Conservation (phyloP, 495 filamentous ascomycete species). For the Hypoxylon cercidicola region DNA sequence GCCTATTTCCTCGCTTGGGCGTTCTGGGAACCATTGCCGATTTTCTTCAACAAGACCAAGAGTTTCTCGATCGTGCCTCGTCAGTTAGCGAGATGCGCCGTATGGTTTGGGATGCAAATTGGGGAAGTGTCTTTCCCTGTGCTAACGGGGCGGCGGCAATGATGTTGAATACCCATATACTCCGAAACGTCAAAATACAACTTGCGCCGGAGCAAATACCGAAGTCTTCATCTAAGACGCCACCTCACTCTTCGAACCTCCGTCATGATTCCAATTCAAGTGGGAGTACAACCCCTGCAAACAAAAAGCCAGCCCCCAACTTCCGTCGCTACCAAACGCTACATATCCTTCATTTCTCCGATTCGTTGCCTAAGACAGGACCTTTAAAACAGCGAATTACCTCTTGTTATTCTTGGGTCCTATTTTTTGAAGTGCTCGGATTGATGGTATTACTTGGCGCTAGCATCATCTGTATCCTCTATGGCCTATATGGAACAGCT, state of each 20-base stretch:
- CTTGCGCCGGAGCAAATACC: neutral
- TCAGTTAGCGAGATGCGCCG: neutral
- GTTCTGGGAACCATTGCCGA: neutral
- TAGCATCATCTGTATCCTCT: neutral
- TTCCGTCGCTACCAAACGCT: neutral
- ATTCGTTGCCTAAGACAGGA: neutral
- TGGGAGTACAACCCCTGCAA: neutral
- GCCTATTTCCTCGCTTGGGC: neutral
- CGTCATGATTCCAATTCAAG: neutral
- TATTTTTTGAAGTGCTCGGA: neutral
- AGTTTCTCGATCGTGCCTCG: constrained; percentile 1
- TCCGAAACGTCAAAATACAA: neutral
- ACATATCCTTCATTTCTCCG: neutral
- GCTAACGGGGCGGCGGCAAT: neutral
- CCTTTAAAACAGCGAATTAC: neutral
- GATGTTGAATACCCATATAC: neutral
- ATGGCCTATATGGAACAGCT: neutral
- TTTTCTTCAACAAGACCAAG: neutral
- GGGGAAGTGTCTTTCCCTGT: neutral
- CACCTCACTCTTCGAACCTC: neutral
- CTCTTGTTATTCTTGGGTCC: neutral
- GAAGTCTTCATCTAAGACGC: neutral
- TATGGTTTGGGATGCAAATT: neutral
- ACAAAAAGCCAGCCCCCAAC: neutral
- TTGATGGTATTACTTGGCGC: neutral